Evolutionary conservation across 768 basidiomycete species (phyloP).

Genomic region (Pleurotus eryngii): DNA sequence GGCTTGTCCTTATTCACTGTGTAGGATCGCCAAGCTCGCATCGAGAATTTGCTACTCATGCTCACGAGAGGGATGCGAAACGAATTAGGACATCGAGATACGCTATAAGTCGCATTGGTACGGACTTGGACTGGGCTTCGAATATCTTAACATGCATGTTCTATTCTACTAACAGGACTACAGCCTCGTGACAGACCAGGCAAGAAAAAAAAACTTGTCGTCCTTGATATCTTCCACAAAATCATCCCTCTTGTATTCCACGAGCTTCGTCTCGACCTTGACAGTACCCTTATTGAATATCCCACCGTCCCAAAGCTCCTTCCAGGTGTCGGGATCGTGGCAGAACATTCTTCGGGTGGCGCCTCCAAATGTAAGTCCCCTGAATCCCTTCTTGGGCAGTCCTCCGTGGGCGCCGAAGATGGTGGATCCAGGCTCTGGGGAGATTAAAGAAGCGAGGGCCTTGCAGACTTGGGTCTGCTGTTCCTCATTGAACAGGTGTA

Average conservation of each 20-base stretch:
- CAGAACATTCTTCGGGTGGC: slow-evolving; percentile 23
- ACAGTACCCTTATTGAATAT: slow-evolving; percentile 31
- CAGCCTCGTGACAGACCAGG: slow-evolving; percentile 23
- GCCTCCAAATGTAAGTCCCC: background rate
- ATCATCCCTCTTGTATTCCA: slow-evolving; percentile 5
- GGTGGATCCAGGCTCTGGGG: slow-evolving; percentile 38
- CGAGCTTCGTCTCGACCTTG: slow-evolving; percentile 23
- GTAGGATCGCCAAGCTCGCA: slow-evolving; percentile 73
- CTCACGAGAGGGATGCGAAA: slow-evolving; percentile 67
- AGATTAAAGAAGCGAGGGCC: slow-evolving; percentile 38
- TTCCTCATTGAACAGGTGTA: slow-evolving; percentile 46
- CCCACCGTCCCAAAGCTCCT: slow-evolving; percentile 30
- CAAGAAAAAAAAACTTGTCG: slow-evolving; percentile 11
- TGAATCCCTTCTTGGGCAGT: slow-evolving; percentile 26
- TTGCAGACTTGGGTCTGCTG: slow-evolving; percentile 39
- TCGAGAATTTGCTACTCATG: slow-evolving; percentile 67
- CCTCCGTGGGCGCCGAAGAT: slow-evolving; percentile 42
- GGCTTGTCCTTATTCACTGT: background rate
- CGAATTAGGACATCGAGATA: slow-evolving; percentile 22
- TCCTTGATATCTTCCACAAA: background rate
- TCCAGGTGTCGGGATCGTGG: slow-evolving; percentile 35
- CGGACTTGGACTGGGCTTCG: background rate
- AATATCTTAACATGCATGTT: background rate
- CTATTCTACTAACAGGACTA: slow-evolving; percentile 5
- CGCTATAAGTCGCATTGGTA: background rate